phyloP scores from a whole-genome alignment of 345 rosid species.

The Diplotaxis tenuifolia region DNA sequence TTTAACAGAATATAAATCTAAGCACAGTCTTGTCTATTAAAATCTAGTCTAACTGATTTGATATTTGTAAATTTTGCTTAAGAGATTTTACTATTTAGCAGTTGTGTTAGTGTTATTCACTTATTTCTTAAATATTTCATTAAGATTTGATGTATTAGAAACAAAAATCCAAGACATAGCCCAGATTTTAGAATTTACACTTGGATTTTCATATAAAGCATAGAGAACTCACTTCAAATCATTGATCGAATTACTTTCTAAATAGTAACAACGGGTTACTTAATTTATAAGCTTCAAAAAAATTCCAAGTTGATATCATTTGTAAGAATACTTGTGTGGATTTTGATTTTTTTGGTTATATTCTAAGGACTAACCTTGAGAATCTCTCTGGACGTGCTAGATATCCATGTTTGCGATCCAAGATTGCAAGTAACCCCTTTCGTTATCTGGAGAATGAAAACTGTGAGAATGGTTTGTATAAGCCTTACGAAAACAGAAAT shows the following conservation, averaged over 20 bases:
- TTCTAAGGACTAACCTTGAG: constrained; percentile 1
- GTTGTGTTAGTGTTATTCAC: background rate
- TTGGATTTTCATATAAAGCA: background rate
- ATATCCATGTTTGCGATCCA: background rate
- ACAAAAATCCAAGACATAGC: background rate
- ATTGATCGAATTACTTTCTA: background rate
- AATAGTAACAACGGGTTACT: background rate
- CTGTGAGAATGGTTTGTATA: background rate
- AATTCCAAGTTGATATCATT: too few relatives aligned
- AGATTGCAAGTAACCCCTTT: background rate
- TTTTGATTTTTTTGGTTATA: background rate
- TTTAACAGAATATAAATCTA: background rate
- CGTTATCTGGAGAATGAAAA: background rate
- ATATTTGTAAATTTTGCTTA: background rate
- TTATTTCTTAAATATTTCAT: background rate
- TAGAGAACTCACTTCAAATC: background rate
- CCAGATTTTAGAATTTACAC: background rate
- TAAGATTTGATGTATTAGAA: background rate
- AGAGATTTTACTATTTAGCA: background rate
- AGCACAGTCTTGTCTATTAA: background rate
- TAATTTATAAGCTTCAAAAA: background rate
- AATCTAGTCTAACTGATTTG: background rate
- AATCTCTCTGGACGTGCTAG: background rate
- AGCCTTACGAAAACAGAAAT: background rate
- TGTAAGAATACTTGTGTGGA: background rate